Conservation (phyloP, 2,329 filamentous ascomycete genomes). For the Ophiosphaerella narmari region DNA sequence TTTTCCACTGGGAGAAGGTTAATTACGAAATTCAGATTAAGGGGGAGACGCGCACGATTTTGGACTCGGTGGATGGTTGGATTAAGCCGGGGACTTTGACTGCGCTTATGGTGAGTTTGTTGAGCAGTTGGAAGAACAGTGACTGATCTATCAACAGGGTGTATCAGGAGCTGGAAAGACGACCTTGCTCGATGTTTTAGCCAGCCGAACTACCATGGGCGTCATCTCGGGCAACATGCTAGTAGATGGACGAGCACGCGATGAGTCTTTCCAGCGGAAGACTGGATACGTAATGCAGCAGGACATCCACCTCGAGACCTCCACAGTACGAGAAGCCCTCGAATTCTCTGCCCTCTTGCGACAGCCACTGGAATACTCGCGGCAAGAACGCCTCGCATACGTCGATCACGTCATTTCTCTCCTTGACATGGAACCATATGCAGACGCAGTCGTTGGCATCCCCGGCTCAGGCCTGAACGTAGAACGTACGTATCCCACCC, state of each 20-base stretch:
- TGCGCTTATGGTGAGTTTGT: conserved; percentile 45
- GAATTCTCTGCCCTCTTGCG: conserved; percentile 51
- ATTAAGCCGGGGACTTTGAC: conserved; percentile 59
- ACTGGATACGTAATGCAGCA: conserved; percentile 84
- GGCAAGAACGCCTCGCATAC: conserved; percentile 20
- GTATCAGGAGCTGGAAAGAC: conserved; percentile 89
- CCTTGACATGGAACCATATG: conserved; percentile 24
- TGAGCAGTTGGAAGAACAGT: neutral
- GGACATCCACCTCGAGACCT: conserved; percentile 38
- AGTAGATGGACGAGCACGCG: conserved; percentile 50
- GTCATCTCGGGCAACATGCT: conserved; percentile 34
- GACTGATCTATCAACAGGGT: conserved; percentile 55
- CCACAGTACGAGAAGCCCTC: conserved; percentile 36
- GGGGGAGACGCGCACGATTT: conserved; percentile 52
- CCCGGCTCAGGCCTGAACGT: conserved; percentile 37
- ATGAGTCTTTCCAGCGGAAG: conserved; percentile 82
- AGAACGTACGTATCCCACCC: conserved; percentile 47
- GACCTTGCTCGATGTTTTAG: conserved; percentile 79
- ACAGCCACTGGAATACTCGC: conserved; percentile 19
- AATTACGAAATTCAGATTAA: conserved; percentile 34
- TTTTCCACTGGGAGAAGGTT: conserved; percentile 43
- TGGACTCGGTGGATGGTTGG: conserved; percentile 59
- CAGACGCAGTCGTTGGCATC: conserved; percentile 23
- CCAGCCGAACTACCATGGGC: conserved; percentile 30
- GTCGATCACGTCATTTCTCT: conserved; percentile 22